Conservation (phyloP, 148 eudicot species). For the Drosera capensis region DNA sequence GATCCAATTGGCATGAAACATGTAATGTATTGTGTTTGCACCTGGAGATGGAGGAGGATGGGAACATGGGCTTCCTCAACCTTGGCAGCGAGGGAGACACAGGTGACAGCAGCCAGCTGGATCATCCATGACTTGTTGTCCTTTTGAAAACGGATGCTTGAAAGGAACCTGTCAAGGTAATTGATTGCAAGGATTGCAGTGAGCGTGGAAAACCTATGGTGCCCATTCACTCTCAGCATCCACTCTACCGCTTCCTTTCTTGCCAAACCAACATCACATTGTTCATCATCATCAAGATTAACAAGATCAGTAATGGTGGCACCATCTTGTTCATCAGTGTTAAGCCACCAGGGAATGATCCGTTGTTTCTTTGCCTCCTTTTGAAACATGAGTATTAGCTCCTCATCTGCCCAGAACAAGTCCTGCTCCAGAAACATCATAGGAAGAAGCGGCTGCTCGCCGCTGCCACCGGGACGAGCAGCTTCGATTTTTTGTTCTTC, state of each 20-base stretch:
- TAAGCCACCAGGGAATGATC: constrained; percentile 1
- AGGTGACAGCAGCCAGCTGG: constrained; percentile 71
- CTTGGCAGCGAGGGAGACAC: constrained; percentile 83
- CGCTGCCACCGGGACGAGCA: not conserved
- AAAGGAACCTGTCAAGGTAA: constrained; percentile 48
- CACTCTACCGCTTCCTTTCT: constrained; percentile 52
- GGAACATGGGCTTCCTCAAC: constrained; percentile 83
- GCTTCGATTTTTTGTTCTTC: not conserved
- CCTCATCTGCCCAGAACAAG: constrained; percentile 53
- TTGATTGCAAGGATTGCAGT: constrained; percentile 55
- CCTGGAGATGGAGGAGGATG: constrained; percentile 70
- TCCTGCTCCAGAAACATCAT: constrained; percentile 27
- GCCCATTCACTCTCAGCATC: constrained; percentile 49
- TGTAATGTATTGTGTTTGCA: constrained; percentile 8
- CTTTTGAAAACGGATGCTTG: constrained; percentile 25
- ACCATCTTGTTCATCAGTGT: not conserved
- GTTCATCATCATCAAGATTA: not conserved
- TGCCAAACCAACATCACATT: constrained; percentile 4
- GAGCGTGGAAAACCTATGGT: constrained; percentile 44
- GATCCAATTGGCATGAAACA: not conserved
- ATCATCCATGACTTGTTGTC: constrained; percentile 61
- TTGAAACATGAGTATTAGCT: constrained; percentile 33
- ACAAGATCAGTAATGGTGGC: not conserved
- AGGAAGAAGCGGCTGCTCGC: constrained; percentile 5
- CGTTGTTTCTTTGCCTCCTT: constrained; percentile 27